Percentiles rank a stretch among this genome's conserved stretches.
Conservation (phyloP, 108 stramenopile genomes). For the Parmales sp. region DNA sequence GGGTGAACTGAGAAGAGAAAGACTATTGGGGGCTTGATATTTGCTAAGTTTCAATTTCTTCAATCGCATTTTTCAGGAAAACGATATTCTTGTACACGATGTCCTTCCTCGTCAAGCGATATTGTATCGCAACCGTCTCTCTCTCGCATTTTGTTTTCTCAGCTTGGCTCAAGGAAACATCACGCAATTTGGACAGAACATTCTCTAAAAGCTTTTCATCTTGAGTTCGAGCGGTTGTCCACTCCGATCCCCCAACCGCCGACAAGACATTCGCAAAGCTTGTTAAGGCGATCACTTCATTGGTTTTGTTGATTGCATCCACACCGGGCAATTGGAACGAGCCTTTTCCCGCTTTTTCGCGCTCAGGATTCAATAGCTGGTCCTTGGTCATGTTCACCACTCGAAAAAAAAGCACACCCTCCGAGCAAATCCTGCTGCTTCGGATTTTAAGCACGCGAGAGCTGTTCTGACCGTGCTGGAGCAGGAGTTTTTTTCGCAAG, state of each 20-base stretch:
- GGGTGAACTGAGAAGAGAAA: too few species aligned
- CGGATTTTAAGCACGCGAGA: not conserved
- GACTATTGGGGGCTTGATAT: too few species aligned
- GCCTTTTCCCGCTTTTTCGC: not conserved
- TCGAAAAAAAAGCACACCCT: not conserved
- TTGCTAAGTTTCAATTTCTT: too few species aligned
- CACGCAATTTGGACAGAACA: too few species aligned
- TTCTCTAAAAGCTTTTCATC: not conserved
- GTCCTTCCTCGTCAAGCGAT: too few species aligned
- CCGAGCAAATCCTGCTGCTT: not conserved
- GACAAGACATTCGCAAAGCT: not conserved
- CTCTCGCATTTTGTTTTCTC: too few species aligned
- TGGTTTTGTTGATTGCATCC: not conserved
- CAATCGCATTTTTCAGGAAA: too few species aligned
- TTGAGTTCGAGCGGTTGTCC: too few species aligned
- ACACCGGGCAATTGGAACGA: not conserved
- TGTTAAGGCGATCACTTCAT: not conserved
- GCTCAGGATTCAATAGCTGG: not conserved
- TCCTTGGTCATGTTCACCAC: not conserved
- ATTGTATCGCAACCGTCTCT: too few species aligned
- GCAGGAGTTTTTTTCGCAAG: not conserved
- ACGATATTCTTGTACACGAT: too few species aligned
- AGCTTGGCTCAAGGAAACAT: too few species aligned
- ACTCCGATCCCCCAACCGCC: not conserved
- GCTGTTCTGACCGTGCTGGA: not conserved